These are phyloP conservation scores for Salpingoeca rosetta DNA, from an alignment of 78 protist species.

Conservation along the genomic window DNA sequence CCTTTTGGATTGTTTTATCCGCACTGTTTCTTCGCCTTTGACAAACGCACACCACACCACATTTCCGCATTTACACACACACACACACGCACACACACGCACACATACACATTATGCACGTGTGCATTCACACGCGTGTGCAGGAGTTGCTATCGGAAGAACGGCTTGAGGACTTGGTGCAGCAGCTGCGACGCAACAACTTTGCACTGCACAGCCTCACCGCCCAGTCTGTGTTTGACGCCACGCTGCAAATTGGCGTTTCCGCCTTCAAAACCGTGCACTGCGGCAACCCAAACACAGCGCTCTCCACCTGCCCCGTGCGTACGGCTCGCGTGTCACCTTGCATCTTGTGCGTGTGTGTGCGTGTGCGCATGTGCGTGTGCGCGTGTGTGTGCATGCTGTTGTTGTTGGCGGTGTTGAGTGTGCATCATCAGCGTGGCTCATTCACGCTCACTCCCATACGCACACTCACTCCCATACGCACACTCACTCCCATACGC, in stretches of 20 bases:
- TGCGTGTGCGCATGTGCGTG: neutral
- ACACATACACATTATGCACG: no score
- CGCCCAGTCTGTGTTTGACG: slow-evolving; percentile 20
- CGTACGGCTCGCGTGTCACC: no score
- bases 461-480: neutral
- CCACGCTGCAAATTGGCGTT: slow-evolving; percentile 52
- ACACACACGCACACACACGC: no score
- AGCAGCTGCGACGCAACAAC: slow-evolving; percentile 46
- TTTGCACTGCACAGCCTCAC: slow-evolving; percentile 27
- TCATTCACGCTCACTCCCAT: neutral
- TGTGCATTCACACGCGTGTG: no score
- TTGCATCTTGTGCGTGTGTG: no score
- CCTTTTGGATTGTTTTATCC: no score
- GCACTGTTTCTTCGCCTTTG: no score
- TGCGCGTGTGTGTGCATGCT: neutral
- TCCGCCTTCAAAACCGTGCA: slow-evolving; percentile 56
- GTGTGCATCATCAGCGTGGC: neutral
- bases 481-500: neutral
- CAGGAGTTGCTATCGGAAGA: no score
- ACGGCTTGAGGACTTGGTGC: slow-evolving; percentile 21
- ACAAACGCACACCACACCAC: no score
- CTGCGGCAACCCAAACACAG: no score
- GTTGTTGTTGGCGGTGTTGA: neutral
- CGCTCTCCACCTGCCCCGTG: no score
- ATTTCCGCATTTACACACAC: no score